Evolutionary conservation across 73 alveolate species (phyloP), one percentile per base, ranked within the genome.

Genomic region (Symbiodinium natans): DNA sequence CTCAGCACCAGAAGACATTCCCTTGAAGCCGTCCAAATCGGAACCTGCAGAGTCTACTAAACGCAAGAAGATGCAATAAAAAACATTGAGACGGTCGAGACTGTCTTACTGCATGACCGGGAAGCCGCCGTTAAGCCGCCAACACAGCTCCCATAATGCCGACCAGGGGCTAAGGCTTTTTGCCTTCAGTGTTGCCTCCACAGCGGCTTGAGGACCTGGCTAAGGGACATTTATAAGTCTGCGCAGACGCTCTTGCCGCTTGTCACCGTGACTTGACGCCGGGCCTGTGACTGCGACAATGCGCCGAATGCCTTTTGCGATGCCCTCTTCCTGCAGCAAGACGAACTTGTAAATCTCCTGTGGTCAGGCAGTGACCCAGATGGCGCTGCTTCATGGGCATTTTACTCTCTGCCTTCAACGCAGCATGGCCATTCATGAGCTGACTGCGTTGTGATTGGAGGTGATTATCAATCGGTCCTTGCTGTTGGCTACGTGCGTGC

Each of bases 201-300:
- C 98, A 74, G 98, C 98, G 33, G 98, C 98, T 83, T 92, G 98
- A 17, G 98, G 98, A 27, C 98, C 98, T 92, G 68, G 42, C 23
- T 15, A 13, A 13, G 13, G 59, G 59, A 6, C 6, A 13, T 6
- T 13, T 6, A 46, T 46, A 46, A 46, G 13, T 46, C 21, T 46
- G 21, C 6, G 59, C 59, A 46, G 59, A 9, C 6, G 59, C 6
- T 9, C 59, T 13, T 9, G 59, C 6, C 59, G 13, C 21, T 6
- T 46, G 13, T 46, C 13, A 6, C 21, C 59, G 59, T 31, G 54
- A n/a, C 83, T 5, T 1, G 63, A 5, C 56, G 46, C 94, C 48
- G 13, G 77, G 48, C 99, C 99, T 82, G 99, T 93, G 90, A 93
- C 99, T 15, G 99, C 99, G 21, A 82, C 93, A 27, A 93, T 93